A percentile compares a stretch with the other conserved stretches of the same genome.
Evolutionary conservation across 2,329 filamentous ascomycete genomes (phyloP).

Genomic region (Fragosphaeria purpurea): DNA sequence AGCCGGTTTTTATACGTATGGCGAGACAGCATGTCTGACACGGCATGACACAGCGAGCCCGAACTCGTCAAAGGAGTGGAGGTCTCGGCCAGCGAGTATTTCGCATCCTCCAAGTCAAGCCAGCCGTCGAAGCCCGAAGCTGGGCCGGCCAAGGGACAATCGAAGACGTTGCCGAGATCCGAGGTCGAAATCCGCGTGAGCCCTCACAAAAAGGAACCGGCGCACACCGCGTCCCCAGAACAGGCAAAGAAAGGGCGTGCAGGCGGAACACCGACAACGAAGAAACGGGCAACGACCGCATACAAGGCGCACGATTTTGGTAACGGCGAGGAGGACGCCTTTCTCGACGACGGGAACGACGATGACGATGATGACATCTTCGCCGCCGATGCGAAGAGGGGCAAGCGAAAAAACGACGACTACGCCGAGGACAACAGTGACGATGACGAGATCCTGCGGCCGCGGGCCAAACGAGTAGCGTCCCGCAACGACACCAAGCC

Average conservation of each 20-base stretch:
- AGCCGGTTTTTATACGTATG: no score
- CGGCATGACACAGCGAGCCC: conserved; percentile 19
- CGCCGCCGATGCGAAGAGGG: conserved; percentile 57
- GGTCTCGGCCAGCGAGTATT: conserved; percentile 49
- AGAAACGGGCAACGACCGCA: conserved; percentile 32
- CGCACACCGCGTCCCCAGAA: conserved; percentile 16
- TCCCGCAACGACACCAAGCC: conserved; percentile 28
- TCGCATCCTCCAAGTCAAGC: conserved; percentile 38
- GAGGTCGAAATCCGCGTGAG: conserved; percentile 42
- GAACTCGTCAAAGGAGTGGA: conserved; percentile 37
- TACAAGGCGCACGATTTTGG: conserved; percentile 31
- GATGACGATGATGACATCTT: conserved; percentile 78
- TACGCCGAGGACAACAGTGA: conserved; percentile 62
- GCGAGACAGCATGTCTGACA: no score
- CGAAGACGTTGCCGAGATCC: conserved; percentile 27
- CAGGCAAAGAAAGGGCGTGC: conserved; percentile 21
- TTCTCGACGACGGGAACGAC: conserved; percentile 51
- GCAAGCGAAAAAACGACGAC: conserved; percentile 62
- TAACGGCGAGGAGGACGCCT: conserved; percentile 47
- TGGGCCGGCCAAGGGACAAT: conserved; percentile 31
- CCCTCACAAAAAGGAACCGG: conserved; percentile 34
- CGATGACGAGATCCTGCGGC: conserved; percentile 53
- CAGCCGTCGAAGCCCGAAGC: conserved; percentile 26
- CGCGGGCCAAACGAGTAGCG: conserved; percentile 49
- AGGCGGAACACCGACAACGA: conserved; percentile 11